Evolutionary conservation across 306 rosid species (phyloP).

Genomic region (Spatholobus suberectus): DNA sequence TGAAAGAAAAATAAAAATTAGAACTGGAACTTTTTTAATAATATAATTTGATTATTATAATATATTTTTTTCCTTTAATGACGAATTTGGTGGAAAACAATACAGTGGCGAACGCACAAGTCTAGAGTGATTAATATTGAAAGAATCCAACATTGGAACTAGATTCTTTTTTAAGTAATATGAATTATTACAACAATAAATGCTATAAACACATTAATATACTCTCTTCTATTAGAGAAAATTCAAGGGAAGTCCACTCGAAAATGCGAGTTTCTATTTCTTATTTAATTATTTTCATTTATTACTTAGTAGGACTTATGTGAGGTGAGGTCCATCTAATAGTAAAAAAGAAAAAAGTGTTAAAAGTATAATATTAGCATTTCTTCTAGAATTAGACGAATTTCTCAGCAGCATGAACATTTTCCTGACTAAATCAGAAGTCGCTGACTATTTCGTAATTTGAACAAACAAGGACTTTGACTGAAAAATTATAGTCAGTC

Average conservation of each 20-base stretch:
- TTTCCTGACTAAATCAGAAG: background rate
- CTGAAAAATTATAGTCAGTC: background rate
- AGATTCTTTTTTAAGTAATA: background rate
- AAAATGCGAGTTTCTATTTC: background rate
- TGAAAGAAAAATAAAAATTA: background rate
- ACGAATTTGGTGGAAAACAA: no score
- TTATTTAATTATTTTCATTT: background rate
- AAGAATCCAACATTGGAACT: no score
- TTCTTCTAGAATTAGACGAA: background rate
- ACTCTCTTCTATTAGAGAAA: background rate
- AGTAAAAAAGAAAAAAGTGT: background rate
- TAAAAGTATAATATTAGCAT: background rate
- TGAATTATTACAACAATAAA: no score
- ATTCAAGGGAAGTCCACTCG: background rate
- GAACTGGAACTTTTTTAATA: background rate
- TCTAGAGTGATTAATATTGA: no score
- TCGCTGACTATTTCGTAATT: background rate
- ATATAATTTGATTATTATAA: background rate
- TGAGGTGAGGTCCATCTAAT: background rate
- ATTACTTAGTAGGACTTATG: background rate
- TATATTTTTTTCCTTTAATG: no score
- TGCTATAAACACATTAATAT: background rate
- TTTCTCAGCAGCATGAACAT: background rate
- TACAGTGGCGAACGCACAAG: no score
- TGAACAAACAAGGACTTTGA: background rate